Evolutionary conservation across 2,329 filamentous ascomycete genomes (phyloP).

Genomic region (Lachnellula suecica): DNA sequence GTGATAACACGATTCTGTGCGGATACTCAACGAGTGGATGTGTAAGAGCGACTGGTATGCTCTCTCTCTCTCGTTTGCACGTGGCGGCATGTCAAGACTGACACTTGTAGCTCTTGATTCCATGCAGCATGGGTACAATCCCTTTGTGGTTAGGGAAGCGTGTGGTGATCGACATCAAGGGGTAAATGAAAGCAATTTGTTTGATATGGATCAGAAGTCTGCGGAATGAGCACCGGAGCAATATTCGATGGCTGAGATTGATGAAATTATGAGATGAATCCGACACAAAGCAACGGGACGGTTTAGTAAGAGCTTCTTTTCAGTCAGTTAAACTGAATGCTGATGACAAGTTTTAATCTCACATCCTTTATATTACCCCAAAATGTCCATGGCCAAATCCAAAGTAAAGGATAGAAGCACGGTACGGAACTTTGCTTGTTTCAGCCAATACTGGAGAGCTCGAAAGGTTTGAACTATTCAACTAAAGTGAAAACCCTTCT

Average conservation of each 20-base stretch:
- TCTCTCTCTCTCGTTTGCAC: neutral
- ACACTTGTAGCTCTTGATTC: conserved; percentile 37
- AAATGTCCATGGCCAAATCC: too few species aligned
- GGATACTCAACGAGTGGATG: conserved; percentile 48
- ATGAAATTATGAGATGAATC: conserved; percentile 6
- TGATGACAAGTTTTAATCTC: too few species aligned
- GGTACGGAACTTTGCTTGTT: too few species aligned
- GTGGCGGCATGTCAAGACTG: neutral
- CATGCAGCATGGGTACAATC: conserved; percentile 43
- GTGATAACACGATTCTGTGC: conserved; percentile 44
- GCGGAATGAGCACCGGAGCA: conserved; percentile 42
- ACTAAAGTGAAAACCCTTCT: too few species aligned
- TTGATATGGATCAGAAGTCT: conserved; percentile 46
- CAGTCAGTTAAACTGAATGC: too few species aligned
- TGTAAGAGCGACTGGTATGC: conserved; percentile 38
- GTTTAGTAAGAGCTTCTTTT: too few species aligned
- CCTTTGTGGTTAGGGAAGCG: conserved; percentile 42
- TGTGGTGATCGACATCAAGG: conserved; percentile 44
- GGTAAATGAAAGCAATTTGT: conserved; percentile 46
- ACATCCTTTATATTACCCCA: too few species aligned
- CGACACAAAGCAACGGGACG: too few species aligned
- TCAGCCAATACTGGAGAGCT: too few species aligned
- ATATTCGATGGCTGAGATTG: conserved; percentile 11
- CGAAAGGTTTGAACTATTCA: too few species aligned
- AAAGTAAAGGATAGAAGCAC: too few species aligned